phyloP scores from a whole-genome alignment of 257 asterid species.

The Avicennia marina region DNA sequence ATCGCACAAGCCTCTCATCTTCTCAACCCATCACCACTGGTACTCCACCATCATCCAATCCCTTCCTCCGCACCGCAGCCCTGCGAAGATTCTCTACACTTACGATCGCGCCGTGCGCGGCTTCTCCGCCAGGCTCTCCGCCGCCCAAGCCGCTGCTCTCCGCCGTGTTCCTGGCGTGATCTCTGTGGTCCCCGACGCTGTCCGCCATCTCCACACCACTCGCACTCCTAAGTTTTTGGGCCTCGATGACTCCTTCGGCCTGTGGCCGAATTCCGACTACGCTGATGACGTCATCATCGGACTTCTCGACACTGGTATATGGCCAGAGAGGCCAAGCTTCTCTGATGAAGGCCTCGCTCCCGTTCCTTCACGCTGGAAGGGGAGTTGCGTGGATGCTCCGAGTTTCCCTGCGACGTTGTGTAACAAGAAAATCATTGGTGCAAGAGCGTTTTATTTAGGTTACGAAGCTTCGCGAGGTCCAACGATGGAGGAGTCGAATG shows the following conservation, averaged over 20 bases:
- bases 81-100: slow-evolving; percentile 62
- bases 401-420: slow-evolving; percentile 56
- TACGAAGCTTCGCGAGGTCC: slow-evolving; percentile 40
- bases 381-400: slow-evolving; percentile 51
- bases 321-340: slow-evolving; percentile 92
- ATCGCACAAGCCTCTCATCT: slow-evolving; percentile 50
- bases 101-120: slow-evolving; percentile 63
- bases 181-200: slow-evolving; percentile 63
- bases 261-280: slow-evolving; percentile 83
- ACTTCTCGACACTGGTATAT: slow-evolving; percentile 85
- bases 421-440: slow-evolving; percentile 73
- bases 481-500: slow-evolving; percentile 37
- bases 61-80: slow-evolving; percentile 45
- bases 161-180: slow-evolving; percentile 47
- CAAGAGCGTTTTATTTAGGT: slow-evolving; percentile 63
- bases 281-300: slow-evolving; percentile 86
- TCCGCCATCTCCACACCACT: slow-evolving; percentile 72
- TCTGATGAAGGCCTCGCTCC: slow-evolving; percentile 64
- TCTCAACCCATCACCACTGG: slow-evolving; percentile 73
- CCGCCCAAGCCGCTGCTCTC: slow-evolving; percentile 49
- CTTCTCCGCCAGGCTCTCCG: slow-evolving; percentile 67
- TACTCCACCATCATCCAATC: slow-evolving; percentile 64
- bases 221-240: slow-evolving; percentile 73
- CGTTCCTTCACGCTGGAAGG: slow-evolving; percentile 74
- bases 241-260: slow-evolving; percentile 56